A percentile compares a stretch with the other conserved stretches of the same genome.
phyloP scores from a whole-genome alignment of 495 filamentous ascomycete species.

The Penicillium parvum region DNA sequence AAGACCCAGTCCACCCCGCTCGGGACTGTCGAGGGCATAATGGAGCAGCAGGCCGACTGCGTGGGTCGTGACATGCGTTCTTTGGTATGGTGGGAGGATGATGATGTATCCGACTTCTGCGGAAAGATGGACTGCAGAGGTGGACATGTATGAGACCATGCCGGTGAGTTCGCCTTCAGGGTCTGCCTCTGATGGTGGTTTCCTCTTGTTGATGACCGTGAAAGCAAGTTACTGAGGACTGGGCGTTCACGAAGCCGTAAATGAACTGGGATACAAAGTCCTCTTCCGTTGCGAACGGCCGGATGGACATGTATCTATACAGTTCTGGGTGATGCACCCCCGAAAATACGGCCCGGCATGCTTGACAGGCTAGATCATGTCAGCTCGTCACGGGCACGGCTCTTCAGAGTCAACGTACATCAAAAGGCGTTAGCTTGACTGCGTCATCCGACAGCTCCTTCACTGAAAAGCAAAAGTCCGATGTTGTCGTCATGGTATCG shows the following conservation, averaged over 20 bases:
- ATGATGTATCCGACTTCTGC: background rate
- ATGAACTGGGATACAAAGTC: background rate
- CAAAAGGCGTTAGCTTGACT: conserved; percentile 2
- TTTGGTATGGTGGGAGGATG: background rate
- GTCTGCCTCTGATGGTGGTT: background rate
- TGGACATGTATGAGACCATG: background rate
- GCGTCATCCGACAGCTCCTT: conserved; percentile 1
- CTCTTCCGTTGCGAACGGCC: background rate
- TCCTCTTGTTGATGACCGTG: background rate
- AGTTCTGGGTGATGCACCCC: conserved; percentile 2
- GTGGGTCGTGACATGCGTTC: background rate
- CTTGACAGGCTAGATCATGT: background rate
- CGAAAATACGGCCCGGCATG: conserved; percentile 7
- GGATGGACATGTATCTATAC: background rate
- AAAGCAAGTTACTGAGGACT: background rate
- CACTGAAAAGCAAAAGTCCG: conserved; percentile 4
- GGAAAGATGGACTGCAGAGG: background rate
- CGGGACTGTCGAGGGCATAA: background rate
- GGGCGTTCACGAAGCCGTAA: background rate
- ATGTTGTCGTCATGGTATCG: background rate
- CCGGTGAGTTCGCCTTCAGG: background rate
- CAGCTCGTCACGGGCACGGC: background rate
- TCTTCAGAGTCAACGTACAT: background rate
- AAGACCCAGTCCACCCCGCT: background rate
- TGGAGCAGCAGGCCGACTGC: background rate